A percentile compares a stretch with the other conserved stretches of the same genome.
Conservation (phyloP, 371 early-diverging fungal species). For the Chytridiales sp. region DNA sequence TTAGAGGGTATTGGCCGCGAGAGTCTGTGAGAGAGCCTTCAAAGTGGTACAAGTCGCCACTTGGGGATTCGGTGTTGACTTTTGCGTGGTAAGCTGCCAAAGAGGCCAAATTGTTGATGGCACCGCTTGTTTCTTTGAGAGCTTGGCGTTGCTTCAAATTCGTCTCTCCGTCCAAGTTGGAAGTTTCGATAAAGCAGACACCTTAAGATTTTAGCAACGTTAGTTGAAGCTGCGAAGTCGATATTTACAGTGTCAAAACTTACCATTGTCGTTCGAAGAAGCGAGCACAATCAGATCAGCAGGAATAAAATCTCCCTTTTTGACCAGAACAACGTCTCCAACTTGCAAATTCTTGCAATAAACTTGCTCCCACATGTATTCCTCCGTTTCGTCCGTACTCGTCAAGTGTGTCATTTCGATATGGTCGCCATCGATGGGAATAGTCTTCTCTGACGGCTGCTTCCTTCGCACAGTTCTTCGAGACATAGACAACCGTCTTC, state of each 20-base stretch:
- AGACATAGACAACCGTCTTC: background rate
- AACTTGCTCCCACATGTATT: constrained; percentile 27
- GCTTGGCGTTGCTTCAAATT: constrained; percentile 81
- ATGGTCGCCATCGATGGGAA: no score
- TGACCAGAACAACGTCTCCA: constrained; percentile 74
- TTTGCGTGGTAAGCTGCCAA: constrained; percentile 17
- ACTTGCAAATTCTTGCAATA: constrained; percentile 64
- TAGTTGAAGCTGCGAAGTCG: constrained; percentile 75
- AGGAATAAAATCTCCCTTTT: constrained; percentile 74
- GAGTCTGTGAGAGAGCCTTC: constrained; percentile 27
- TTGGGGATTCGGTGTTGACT: constrained; percentile 57
- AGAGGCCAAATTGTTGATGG: constrained; percentile 10
- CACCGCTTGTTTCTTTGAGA: constrained; percentile 37
- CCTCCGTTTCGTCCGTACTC: no score
- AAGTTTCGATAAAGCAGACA: constrained; percentile 88
- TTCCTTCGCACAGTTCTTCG: background rate
- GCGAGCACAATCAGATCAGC: constrained; percentile 76
- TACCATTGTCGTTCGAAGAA: constrained; percentile 69
- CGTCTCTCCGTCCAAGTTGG: constrained; percentile 95
- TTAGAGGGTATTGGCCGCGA: constrained; percentile 16
- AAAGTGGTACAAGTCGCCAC: constrained; percentile 66
- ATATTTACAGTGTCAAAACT: constrained; percentile 96
- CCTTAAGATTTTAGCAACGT: constrained; percentile 67
- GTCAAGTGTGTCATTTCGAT: no score
- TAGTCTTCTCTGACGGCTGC: no score